phyloP scores from a whole-genome alignment of 805 yeast species.

The Blastobotrys robertii region DNA sequence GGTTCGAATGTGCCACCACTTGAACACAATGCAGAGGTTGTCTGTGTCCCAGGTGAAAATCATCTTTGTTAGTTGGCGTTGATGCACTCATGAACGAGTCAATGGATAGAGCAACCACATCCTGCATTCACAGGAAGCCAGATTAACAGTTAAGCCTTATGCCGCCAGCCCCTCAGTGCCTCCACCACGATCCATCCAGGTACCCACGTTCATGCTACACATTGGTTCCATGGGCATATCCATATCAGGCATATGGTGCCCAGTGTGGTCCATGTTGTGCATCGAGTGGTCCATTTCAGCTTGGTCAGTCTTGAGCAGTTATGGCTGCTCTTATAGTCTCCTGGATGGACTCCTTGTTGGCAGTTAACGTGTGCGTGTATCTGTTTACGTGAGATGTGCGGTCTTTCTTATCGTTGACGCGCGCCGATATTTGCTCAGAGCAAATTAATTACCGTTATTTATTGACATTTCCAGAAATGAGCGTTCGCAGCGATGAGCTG shows the following conservation, averaged over 20 bases:
- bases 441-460: too few species aligned
- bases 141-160: neutral
- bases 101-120: neutral
- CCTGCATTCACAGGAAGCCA: conserved; percentile 1
- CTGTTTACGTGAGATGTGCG: too few species aligned
- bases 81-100: neutral
- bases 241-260: conserved; percentile 11
- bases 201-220: conserved; percentile 18
- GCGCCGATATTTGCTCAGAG: too few species aligned
- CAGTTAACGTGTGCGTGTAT: too few species aligned
- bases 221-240: conserved; percentile 6
- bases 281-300: conserved; percentile 13
- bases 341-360: too few species aligned
- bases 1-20: conserved; percentile 71
- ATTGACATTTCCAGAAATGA: too few species aligned
- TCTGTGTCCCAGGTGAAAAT: conserved; percentile 69
- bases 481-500: too few species aligned
- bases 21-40: conserved; percentile 61
- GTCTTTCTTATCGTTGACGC: too few species aligned
- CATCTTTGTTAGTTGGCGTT: conserved; percentile 33
- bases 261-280: conserved; percentile 16
- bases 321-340: neutral
- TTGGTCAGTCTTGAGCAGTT: neutral
- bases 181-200: too few species aligned
- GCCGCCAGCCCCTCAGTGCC: neutral